These are phyloP conservation scores for Olyra latifolia DNA, from an alignment of 176 grass and related monocot genomes.

Conservation along the genomic window DNA sequence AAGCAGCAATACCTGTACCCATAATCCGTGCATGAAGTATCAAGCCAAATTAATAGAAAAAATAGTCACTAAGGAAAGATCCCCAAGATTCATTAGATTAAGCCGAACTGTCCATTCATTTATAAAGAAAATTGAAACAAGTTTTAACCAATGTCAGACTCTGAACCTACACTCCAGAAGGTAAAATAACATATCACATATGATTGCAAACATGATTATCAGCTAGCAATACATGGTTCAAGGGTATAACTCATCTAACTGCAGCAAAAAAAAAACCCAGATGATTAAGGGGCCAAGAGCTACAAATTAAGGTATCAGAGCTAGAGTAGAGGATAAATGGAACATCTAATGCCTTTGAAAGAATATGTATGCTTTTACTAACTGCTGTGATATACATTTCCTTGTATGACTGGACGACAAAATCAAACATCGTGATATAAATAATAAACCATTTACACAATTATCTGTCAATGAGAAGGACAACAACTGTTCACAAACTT, in stretches of 20 bases:
- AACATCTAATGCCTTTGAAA: conserved; percentile 12
- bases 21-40: conserved; percentile 10
- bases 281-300: conserved; percentile 9
- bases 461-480: conserved; percentile 1
- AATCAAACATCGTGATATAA: background rate
- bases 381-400: background rate
- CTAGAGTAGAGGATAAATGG: background rate
- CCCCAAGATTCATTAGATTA: background rate
- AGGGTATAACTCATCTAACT: conserved; percentile 4
- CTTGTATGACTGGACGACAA: background rate
- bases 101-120: conserved; percentile 19
- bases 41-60: conserved; percentile 11
- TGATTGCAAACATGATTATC: background rate
- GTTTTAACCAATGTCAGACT: background rate
- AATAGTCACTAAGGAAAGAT: background rate
- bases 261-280: background rate
- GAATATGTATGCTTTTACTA: background rate
- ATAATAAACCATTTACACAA: background rate
- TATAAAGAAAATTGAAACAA: background rate
- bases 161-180: background rate
- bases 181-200: background rate
- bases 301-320: conserved; percentile 15
- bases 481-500: background rate
- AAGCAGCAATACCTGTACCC: conserved; percentile 60
- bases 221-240: background rate